Evolutionary conservation across 371 early-diverging fungal species (phyloP), one percentile per base, ranked within the genome.

Genomic region (Syncephalastrum contaminatum): DNA sequence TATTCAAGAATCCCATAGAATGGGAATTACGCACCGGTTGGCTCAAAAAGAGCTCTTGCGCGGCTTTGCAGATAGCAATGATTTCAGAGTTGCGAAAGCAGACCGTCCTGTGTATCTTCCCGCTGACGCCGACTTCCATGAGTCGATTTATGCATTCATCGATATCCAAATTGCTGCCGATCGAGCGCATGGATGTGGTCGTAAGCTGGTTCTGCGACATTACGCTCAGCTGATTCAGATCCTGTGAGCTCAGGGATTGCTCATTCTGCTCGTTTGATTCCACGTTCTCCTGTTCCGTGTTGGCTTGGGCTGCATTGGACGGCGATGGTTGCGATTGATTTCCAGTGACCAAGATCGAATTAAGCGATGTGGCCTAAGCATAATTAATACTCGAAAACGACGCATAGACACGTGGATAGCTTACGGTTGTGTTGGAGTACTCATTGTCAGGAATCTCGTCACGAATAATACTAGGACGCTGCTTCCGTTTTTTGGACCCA

Each of bases 11-110:
- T 22, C 21, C 18, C n/a, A n/a, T 4, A 39, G 6, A 36, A 40
- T 39, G 22, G 12, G 1, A n/a, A 41, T 13, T 10, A 52, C 62
- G 60, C 70, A 72, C 77, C 18, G 98, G 95, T 71, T 99, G 99
- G 56, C 83, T 83, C 64, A 98, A 61, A 67, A 98, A 92, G 14
- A 97, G 84, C 58, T 95, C 95, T 51, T 94, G 88, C 14, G 94
- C 89, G 44, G 86, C 80, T 41, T 82, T 86, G 73, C 98, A 98
- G 54, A 99, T 87, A 16, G 84, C 88, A n/a, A 84, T 73, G 49
- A 99, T 94, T 68, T 98, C 98, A 15, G 86, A 83, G 68, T 90
- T 92, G 62, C 87, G 84, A 44, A 92, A 75, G 55, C 89, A 89
- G 19, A 90, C 77, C 13, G 81, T 68, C 64, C 92, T 93, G 21